A percentile compares a stretch with the other conserved stretches of the same genome.
Evolutionary conservation across 371 early-diverging fungal genomes (phyloP).

Genomic region (Mucor mucedo): DNA sequence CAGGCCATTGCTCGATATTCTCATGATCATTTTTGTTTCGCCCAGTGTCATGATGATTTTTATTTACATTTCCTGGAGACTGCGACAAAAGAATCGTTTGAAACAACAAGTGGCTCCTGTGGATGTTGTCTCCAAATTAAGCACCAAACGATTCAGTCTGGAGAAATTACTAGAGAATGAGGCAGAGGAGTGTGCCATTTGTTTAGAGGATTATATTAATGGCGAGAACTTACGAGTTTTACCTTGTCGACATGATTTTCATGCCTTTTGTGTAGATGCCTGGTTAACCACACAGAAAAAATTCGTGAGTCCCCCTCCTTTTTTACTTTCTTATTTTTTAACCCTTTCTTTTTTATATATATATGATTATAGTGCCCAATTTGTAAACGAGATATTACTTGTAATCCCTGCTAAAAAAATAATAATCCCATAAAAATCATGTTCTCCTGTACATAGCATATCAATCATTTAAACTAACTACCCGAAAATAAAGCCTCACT

Average conservation of each 20-base stretch:
- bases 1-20: constrained; percentile 43
- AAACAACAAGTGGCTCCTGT: constrained; percentile 68
- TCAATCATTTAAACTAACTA: too few relatives aligned
- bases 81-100: constrained; percentile 64
- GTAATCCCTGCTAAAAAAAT: constrained; percentile 1
- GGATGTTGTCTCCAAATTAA: constrained; percentile 66
- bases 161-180: constrained; percentile 66
- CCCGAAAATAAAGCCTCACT: too few relatives aligned
- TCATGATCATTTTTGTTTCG: constrained; percentile 71
- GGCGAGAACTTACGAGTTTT: constrained; percentile 81
- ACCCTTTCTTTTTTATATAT: not conserved
- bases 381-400: constrained; percentile 71
- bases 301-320: constrained; percentile 50
- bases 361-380: constrained; percentile 67
- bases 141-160: constrained; percentile 60
- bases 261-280: constrained; percentile 88
- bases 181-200: constrained; percentile 89
- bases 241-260: constrained; percentile 92
- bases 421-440: not conserved
- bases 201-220: constrained; percentile 87
- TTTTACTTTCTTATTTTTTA: constrained; percentile 17
- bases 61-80: constrained; percentile 68
- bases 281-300: constrained; percentile 85
- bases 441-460: too few relatives aligned
- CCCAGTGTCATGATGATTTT: constrained; percentile 74